Conservation (phyloP, 2,329 filamentous ascomycete species). For the Cadophora sp. region DNA sequence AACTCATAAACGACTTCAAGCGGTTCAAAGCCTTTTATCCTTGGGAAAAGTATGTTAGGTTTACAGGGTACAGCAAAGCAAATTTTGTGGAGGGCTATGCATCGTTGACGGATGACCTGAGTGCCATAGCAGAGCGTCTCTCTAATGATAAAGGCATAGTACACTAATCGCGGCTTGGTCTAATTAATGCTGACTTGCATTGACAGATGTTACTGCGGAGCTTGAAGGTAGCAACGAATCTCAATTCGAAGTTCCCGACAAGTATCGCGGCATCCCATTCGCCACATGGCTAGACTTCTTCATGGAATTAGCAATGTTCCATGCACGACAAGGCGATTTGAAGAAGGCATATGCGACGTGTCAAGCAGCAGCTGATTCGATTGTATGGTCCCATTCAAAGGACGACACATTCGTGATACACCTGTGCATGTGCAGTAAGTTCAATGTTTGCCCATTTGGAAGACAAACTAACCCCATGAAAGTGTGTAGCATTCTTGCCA, state of each 20-base stretch:
- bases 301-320: constrained; percentile 80
- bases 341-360: constrained; percentile 82
- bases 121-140: constrained; percentile 41
- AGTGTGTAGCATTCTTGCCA: constrained; percentile 83
- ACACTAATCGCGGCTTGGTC: not conserved
- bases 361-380: constrained; percentile 78
- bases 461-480: constrained; percentile 27
- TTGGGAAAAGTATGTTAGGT: constrained; percentile 69
- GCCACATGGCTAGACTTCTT: constrained; percentile 89
- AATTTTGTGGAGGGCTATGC: constrained; percentile 36
- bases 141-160: constrained; percentile 35
- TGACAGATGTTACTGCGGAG: constrained; percentile 38
- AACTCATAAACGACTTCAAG: constrained; percentile 68
- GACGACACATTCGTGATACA: constrained; percentile 76
- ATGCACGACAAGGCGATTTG: constrained; percentile 71
- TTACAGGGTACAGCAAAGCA: constrained; percentile 51
- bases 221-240: constrained; percentile 9
- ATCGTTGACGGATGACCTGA: constrained; percentile 39
- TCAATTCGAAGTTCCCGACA: constrained; percentile 36
- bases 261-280: constrained; percentile 81
- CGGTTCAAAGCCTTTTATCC: constrained; percentile 69
- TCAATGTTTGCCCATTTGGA: too few species aligned
- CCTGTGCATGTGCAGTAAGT: constrained; percentile 75
- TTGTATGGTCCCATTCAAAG: constrained; percentile 77
- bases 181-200: constrained; percentile 25